Evolutionary conservation across 306 rosid species (phyloP), one percentile per base, ranked within the genome.

Genomic region (Ormosia semicastrata): DNA sequence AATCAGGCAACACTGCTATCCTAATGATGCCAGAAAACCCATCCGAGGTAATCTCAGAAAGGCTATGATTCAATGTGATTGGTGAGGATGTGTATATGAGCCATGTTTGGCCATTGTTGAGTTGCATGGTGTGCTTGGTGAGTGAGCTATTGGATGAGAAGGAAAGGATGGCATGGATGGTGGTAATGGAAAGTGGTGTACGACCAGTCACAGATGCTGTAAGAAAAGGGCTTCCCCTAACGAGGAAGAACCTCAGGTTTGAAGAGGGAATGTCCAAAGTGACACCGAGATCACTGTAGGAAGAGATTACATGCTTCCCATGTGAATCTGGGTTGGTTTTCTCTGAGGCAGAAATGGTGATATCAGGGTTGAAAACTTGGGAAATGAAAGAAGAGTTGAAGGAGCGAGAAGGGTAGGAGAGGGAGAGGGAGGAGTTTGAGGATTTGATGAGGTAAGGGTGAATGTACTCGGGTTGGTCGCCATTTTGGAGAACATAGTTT

Each of bases 401-500:
- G 65, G 75, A 78, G 44, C 73, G 81, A 54, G 91, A 78, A 74
- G 98, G 97, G 91, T 91, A 90, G 3, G 90, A 93, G 78, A 95
- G 1, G 2, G 97, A 85, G 2, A 95, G 88, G 11, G 98, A 82
- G n/a, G 92, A 86, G 71, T 78, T 76, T 8, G 93, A 54, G 68
- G 98, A 79, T 86, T 90, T 93, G 74, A 91, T 50, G 66, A 89
- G 92, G 78, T 93, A 95, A 1, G 99, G 99, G 72, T 95, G 99
- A 72, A 95, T 66, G 73, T 91, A 95, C 12, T 93, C 98, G 0
- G 92, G 92, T 32, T 73, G 83, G 44, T 88, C 93, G 2, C 97
- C 99, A 64, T 95, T 88, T 83, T 89, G 64, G 1, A 95, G 88
- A 78, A 86, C 91, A 52, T 66, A 88, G 85, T 93, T 93, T 76